Conservation (phyloP, 371 early-diverging fungal species). For the Lichtheimia corymbifera region DNA sequence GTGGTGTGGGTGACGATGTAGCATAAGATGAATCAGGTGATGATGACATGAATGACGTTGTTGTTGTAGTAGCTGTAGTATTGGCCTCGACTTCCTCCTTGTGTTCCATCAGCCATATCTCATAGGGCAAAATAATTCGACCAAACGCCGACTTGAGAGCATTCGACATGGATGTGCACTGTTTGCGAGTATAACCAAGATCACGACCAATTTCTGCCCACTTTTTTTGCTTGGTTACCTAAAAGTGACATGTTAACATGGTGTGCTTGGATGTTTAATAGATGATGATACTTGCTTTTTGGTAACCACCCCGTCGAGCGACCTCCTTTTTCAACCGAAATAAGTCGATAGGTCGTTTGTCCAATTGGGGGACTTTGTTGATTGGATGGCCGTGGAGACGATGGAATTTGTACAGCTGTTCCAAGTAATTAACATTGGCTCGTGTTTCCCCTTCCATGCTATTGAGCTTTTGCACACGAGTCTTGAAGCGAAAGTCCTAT, state of each 20-base stretch:
- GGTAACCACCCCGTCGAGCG: slow-evolving; percentile 73
- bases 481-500: slow-evolving; percentile 87
- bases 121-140: slow-evolving; percentile 84
- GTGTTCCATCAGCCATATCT: slow-evolving; percentile 67
- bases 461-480: slow-evolving; percentile 88
- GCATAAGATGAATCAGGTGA: not conserved
- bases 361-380: slow-evolving; percentile 76
- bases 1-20: not conserved
- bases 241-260: slow-evolving; percentile 3
- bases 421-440: slow-evolving; percentile 84
- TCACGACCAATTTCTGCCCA: slow-evolving; percentile 90
- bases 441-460: slow-evolving; percentile 89
- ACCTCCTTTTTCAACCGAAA: slow-evolving; percentile 84
- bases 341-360: slow-evolving; percentile 85
- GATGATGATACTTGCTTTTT: slow-evolving; percentile 52
- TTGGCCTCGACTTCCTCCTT: slow-evolving; percentile 13
- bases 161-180: slow-evolving; percentile 84
- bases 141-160: slow-evolving; percentile 76
- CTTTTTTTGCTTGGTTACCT: slow-evolving; percentile 79
- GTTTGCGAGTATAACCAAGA: slow-evolving; percentile 74
- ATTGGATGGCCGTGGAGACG: slow-evolving; percentile 75
- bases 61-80: slow-evolving; percentile 5
- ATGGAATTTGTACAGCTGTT: slow-evolving; percentile 89
- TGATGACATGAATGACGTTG: not conserved
- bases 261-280: not conserved